Evolutionary conservation across 768 basidiomycete species (phyloP).

Genomic region (Suillus discolor): DNA sequence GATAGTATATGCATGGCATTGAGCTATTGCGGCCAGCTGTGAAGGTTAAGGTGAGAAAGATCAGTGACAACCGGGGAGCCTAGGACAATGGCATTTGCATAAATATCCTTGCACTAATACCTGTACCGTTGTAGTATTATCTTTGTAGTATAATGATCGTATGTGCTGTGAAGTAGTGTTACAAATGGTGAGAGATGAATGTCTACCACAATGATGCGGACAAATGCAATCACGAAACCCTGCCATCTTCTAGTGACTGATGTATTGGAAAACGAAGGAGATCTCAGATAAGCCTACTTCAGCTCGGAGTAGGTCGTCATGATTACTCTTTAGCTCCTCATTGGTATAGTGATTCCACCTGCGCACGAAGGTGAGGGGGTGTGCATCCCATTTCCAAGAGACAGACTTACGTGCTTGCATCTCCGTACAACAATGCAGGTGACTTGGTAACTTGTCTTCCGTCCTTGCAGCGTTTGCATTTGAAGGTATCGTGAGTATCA

Average conservation of each 20-base stretch:
- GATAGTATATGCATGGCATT: too few relatives aligned
- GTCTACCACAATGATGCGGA: background rate
- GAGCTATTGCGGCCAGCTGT: too few relatives aligned
- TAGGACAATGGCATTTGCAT: slow-evolving; percentile 54
- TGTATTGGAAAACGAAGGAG: slow-evolving; percentile 96
- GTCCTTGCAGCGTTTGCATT: slow-evolving; percentile 88
- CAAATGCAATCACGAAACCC: background rate
- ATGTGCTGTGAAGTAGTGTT: background rate
- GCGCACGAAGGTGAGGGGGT: slow-evolving; percentile 11
- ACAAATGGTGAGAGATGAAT: background rate
- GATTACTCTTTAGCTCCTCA: slow-evolving; percentile 82
- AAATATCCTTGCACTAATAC: background rate
- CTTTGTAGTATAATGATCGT: background rate
- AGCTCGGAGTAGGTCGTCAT: slow-evolving; percentile 92
- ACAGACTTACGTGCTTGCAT: slow-evolving; percentile 89
- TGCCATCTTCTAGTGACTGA: slow-evolving; percentile 64
- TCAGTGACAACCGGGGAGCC: slow-evolving; percentile 70
- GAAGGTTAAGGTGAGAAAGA: slow-evolving; percentile 70
- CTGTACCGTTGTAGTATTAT: background rate
- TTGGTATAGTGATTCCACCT: slow-evolving; percentile 99
- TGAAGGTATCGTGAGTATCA: slow-evolving; percentile 98
- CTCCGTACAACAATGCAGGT: slow-evolving; percentile 89
- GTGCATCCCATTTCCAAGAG: background rate
- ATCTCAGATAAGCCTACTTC: slow-evolving; percentile 84
- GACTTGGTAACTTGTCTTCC: slow-evolving; percentile 84